phyloP scores from a whole-genome alignment of 2,329 filamentous ascomycete genomes.

The Colletotrichum musae region DNA sequence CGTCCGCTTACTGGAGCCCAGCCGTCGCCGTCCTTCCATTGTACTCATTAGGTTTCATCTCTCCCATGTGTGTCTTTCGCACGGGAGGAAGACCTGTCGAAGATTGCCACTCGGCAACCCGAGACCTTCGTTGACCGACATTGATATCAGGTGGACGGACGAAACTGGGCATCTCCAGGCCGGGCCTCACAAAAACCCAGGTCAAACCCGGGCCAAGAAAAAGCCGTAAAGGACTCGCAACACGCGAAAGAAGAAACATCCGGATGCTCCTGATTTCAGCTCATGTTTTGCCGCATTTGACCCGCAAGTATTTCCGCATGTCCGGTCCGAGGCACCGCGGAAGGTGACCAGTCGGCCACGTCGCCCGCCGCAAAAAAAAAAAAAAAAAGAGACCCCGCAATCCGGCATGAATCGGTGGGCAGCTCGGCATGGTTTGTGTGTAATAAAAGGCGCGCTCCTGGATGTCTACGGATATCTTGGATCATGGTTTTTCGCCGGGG shows the following conservation, averaged over 20 bases:
- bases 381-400: conserved; percentile 1
- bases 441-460: background rate
- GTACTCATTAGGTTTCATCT: background rate
- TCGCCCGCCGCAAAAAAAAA: background rate
- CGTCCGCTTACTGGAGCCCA: background rate
- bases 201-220: too few relatives aligned
- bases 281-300: background rate
- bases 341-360: background rate
- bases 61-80: too few relatives aligned
- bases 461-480: background rate
- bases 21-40: background rate
- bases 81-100: too few relatives aligned
- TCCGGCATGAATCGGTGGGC: background rate
- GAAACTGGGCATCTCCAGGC: background rate
- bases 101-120: background rate
- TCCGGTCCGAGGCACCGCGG: background rate
- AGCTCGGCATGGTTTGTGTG: too few relatives aligned
- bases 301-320: background rate
- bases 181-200: background rate
- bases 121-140: background rate
- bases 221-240: background rate
- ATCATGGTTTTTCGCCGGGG: background rate
- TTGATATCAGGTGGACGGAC: background rate
- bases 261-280: background rate
- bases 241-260: background rate